phyloP scores from a whole-genome alignment of 2,329 filamentous ascomycete genomes.

The Arthrobotrys pseudoclavata region DNA sequence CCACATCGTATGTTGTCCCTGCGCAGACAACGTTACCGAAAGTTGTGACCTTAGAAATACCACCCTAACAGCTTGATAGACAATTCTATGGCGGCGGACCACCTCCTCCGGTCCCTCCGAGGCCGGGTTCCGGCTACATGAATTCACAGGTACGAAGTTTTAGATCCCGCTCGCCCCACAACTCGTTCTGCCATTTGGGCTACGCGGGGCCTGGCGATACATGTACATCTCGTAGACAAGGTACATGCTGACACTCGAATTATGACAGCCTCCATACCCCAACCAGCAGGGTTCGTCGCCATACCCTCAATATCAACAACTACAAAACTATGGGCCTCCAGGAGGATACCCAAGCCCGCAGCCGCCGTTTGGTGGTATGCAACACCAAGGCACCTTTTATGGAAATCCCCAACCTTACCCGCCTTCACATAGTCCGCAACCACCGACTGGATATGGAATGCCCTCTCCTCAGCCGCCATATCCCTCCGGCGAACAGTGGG shows the following conservation, averaged over 20 bases:
- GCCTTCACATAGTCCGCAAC: conserved; percentile 39
- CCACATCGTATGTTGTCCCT: conserved; percentile 53
- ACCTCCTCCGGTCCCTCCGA: conserved; percentile 56
- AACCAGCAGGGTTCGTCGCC: conserved; percentile 30
- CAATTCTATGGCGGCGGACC: conserved; percentile 56
- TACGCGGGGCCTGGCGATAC: background rate
- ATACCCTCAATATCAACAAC: conserved; percentile 58
- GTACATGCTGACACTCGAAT: conserved; percentile 26
- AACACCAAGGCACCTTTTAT: conserved; percentile 52
- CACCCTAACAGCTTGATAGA: conserved; percentile 26
- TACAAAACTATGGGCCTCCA: conserved; percentile 46
- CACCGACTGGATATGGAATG: conserved; percentile 46
- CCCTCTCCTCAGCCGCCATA: conserved; percentile 41
- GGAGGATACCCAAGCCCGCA: conserved; percentile 55
- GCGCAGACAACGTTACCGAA: background rate
- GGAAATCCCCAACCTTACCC: conserved; percentile 48
- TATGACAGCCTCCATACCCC: conserved; percentile 46
- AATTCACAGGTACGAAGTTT: conserved; percentile 45
- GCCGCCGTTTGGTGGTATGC: conserved; percentile 34
- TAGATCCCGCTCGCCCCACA: background rate
- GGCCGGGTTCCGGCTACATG: conserved; percentile 51
- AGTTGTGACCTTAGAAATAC: conserved; percentile 1
- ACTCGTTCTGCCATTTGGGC: conserved; percentile 8
- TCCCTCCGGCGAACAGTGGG: conserved; percentile 32
- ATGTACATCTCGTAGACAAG: background rate